These are phyloP conservation scores for Xylariomycetidae sp. DNA, from an alignment of 2,329 filamentous ascomycete genomes.

Conservation along the genomic window DNA sequence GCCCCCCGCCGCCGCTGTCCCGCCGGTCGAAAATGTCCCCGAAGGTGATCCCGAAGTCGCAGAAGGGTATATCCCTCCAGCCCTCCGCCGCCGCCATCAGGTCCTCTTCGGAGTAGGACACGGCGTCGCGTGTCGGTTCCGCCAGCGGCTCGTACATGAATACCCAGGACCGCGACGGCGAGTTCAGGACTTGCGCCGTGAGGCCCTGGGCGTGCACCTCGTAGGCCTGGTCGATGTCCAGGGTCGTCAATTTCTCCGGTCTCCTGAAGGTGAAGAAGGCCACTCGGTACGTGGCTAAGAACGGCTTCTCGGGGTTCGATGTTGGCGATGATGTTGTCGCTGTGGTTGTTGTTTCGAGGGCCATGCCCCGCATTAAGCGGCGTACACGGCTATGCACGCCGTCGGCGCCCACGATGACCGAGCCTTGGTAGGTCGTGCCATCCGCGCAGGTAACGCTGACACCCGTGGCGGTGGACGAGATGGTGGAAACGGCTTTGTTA, in stretches of 20 bases:
- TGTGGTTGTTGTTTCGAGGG: constrained; percentile 4
- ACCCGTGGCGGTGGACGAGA: constrained; percentile 6
- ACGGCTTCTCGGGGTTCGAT: constrained; percentile 10
- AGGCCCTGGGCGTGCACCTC: constrained; percentile 2
- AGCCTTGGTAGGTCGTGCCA: constrained; percentile 11
- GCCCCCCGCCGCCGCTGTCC: too few relatives aligned
- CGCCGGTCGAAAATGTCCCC: neutral
- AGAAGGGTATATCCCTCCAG: too few relatives aligned
- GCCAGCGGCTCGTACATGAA: constrained; percentile 13
- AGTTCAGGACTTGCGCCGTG: constrained; percentile 6
- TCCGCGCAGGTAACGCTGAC: constrained; percentile 11
- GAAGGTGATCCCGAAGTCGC: neutral
- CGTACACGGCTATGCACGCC: constrained; percentile 12
- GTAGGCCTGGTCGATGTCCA: constrained; percentile 1
- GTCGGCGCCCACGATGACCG: constrained; percentile 14
- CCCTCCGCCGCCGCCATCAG: constrained; percentile 3
- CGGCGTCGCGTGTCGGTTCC: constrained; percentile 4
- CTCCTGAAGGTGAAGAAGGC: constrained; percentile 9
- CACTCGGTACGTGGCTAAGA: constrained; percentile 6
- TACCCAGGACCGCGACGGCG: constrained; percentile 5
- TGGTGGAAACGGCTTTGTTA: constrained; percentile 10
- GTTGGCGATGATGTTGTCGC: neutral
- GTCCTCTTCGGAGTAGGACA: constrained; percentile 10
- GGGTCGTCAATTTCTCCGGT: constrained; percentile 1
- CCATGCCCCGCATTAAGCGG: constrained; percentile 8